phyloP scores from a whole-genome alignment of 306 rosid genomes.

The cucumber (Cucumis sativus) region Cucumber_9930_V3 NC_026655.2:4579501-4580000 shows the following conservation, averaged over 20 bases:
- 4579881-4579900: slow-evolving; percentile 6
- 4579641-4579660: slow-evolving; percentile 40
- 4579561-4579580: slow-evolving; percentile 83
- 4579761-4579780: slow-evolving; percentile 21
- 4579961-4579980: neutral
- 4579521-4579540: neutral
- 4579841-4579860: slow-evolving; percentile 13
- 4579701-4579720: neutral
- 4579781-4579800: slow-evolving; percentile 35
- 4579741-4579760: slow-evolving; percentile 6
- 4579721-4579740: neutral
- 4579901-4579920: slow-evolving; percentile 32
- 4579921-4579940: slow-evolving; percentile 33
- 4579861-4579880: neutral
- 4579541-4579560: slow-evolving; percentile 12
- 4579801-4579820: slow-evolving; percentile 25
- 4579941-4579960: slow-evolving; percentile 10
- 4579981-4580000: slow-evolving; percentile 2
- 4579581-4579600: slow-evolving; percentile 98
- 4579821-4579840: slow-evolving; percentile 29
- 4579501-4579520: neutral
- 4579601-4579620: slow-evolving; percentile 84
- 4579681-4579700: neutral
- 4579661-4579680: neutral
- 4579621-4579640: slow-evolving; percentile 61